Conservation (phyloP, 495 filamentous ascomycete genomes). For the Lasiosphaeria hispida region DNA sequence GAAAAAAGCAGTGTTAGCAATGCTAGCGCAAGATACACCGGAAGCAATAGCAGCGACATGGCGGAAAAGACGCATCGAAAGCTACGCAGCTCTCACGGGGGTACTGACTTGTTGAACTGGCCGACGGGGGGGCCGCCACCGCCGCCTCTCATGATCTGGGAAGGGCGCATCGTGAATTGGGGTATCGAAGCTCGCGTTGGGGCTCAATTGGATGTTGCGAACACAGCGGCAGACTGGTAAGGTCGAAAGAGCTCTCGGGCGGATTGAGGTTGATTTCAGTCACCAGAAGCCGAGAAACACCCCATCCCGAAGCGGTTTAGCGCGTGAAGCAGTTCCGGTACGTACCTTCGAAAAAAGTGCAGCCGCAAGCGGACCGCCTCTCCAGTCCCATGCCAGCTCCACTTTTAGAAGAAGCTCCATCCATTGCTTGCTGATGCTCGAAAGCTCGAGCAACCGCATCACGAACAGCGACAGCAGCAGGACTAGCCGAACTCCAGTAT, state of each 20-base stretch:
- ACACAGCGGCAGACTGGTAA: conserved; percentile 6
- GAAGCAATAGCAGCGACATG: conserved; percentile 22
- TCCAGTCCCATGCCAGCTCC: conserved; percentile 10
- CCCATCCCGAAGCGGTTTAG: conserved; percentile 41
- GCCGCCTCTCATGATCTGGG: conserved; percentile 48
- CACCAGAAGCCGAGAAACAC: conserved; percentile 30
- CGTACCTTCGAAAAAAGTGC: conserved; percentile 14
- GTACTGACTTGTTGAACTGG: conserved; percentile 70
- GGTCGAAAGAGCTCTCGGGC: conserved; percentile 23
- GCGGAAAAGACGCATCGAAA: conserved; percentile 21
- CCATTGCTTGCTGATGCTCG: conserved; percentile 5
- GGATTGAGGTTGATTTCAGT: conserved; percentile 31
- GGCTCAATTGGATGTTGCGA: conserved; percentile 31
- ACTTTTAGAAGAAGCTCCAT: conserved; percentile 27
- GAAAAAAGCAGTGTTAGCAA: conserved; percentile 33
- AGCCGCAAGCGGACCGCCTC: conserved; percentile 7
- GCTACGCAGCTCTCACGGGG: conserved; percentile 10
- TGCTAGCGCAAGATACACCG: neutral
- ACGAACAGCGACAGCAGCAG: conserved; percentile 5
- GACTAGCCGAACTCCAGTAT: conserved; percentile 9
- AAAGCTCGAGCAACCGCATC: conserved; percentile 6
- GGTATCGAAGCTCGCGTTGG: conserved; percentile 23
- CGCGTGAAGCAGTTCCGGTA: neutral
- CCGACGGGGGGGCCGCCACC: conserved; percentile 58
- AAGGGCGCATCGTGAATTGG: conserved; percentile 61